Evolutionary conservation across 768 basidiomycete genomes (phyloP), one percentile per base, ranked within the genome.

Genomic region (Trametes coccinea): DNA sequence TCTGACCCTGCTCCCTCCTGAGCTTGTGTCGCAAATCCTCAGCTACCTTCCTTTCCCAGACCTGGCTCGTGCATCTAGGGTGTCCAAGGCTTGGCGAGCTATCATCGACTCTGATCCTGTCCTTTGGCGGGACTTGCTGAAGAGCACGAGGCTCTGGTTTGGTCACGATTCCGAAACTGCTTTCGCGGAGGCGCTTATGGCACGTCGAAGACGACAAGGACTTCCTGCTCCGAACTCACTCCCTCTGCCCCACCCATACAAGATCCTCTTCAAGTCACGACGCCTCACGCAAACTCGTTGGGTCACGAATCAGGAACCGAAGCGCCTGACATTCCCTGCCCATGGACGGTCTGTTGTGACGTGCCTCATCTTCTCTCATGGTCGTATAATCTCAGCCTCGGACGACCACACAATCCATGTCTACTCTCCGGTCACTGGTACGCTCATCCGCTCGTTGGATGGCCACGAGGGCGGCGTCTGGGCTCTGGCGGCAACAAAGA

Each of bases 361-460:
- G 44, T 97, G 95, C 73, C 85, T 98, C 48, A 84, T 98, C 68
- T 93, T 99, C 78, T 97, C 96, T 52, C 86, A 87, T 62, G 91
- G 92, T 33, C 93, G 95, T 62, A 93, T 99, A 76, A 93, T 99
- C 69, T 95, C 93, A 10, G 95, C 96, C 10, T 96, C 94, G 0
- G 96, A 99, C 74, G 95, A 98, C 74, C 93, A 98, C 68, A 92
- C 93, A 3, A 97, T 98, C 70, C 92, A 95, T 70, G 87, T 99
- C 48, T 98, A 96, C 73, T 90, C 89, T 27, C 95, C 93, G n/a
- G 73, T 82, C 30, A 91, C 89, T 0, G 96, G 96, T 11, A 80
- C 84, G 40, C 82, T 92, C 22, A 73, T 89, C 4, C 85, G 83
- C 44, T 84, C 88, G 1, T 81, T 98, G 45, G 82, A 90, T 60